Percentiles rank a stretch among this genome's conserved stretches.
Conservation (phyloP, 2,329 filamentous ascomycete genomes). For the Colletotrichum gloeosporioides region DNA sequence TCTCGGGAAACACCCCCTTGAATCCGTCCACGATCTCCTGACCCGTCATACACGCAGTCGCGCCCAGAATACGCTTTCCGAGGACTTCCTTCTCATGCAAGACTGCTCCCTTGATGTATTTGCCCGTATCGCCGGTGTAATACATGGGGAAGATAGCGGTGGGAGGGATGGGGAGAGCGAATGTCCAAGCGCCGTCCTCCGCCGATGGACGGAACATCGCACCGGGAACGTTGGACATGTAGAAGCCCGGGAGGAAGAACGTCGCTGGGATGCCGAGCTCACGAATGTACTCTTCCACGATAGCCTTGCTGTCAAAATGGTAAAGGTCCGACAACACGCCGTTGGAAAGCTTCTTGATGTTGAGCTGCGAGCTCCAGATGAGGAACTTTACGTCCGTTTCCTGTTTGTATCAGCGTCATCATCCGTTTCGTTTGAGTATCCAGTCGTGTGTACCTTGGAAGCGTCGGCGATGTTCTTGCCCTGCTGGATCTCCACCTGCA, state of each 20-base stretch:
- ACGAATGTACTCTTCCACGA: slow-evolving; percentile 60
- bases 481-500: slow-evolving; percentile 46
- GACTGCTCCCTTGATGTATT: slow-evolving; percentile 35
- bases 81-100: slow-evolving; percentile 23
- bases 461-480: slow-evolving; percentile 53
- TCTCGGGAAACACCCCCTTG: slow-evolving; percentile 34
- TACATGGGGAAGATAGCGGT: slow-evolving; percentile 36
- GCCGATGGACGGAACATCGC: slow-evolving; percentile 29
- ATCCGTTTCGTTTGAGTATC: background rate
- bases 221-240: slow-evolving; percentile 55
- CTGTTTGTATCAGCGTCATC: slow-evolving; percentile 30
- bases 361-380: slow-evolving; percentile 48
- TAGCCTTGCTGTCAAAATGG: slow-evolving; percentile 64
- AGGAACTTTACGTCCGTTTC: slow-evolving; percentile 45
- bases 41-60: slow-evolving; percentile 39
- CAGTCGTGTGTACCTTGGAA: accelerated
- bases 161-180: slow-evolving; percentile 34
- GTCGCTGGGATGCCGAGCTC: slow-evolving; percentile 48
- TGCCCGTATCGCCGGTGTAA: slow-evolving; percentile 44
- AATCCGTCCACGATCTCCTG: slow-evolving; percentile 32
- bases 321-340: slow-evolving; percentile 45
- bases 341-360: slow-evolving; percentile 43
- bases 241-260: slow-evolving; percentile 57
- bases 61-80: slow-evolving; percentile 39
- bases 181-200: slow-evolving; percentile 35